Evolutionary conservation across 2,329 filamentous ascomycete species (phyloP).

Genomic region (Nemania serpens): DNA sequence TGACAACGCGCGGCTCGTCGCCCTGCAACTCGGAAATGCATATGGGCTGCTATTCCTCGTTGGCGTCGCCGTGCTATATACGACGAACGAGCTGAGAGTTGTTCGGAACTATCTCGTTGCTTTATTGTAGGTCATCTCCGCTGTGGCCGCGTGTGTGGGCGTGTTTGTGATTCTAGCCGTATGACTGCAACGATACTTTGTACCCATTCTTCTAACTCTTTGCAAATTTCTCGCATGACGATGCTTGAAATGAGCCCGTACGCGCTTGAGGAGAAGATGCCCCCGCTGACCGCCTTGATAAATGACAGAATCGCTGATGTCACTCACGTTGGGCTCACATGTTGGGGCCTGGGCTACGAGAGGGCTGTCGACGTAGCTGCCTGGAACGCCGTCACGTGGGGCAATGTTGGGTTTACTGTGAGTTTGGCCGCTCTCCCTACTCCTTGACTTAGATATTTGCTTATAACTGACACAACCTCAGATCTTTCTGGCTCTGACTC

Average conservation of each 20-base stretch:
- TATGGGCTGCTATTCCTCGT: slow-evolving; percentile 70
- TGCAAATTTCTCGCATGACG: no score
- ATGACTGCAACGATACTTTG: not conserved
- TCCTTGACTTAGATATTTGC: not conserved
- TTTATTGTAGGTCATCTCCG: slow-evolving; percentile 48
- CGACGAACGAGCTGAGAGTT: slow-evolving; percentile 67
- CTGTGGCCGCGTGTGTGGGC: not conserved
- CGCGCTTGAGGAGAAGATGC: no score
- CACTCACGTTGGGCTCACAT: slow-evolving; percentile 68
- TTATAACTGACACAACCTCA: slow-evolving; percentile 13
- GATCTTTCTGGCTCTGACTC: slow-evolving; percentile 41
- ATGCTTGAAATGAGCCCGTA: no score
- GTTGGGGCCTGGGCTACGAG: slow-evolving; percentile 60
- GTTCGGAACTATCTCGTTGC: slow-evolving; percentile 70
- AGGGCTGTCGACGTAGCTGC: slow-evolving; percentile 55
- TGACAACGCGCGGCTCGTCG: slow-evolving; percentile 59
- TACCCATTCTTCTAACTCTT: no score
- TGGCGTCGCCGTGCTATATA: slow-evolving; percentile 66
- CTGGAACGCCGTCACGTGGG: slow-evolving; percentile 76
- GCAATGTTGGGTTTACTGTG: slow-evolving; percentile 70
- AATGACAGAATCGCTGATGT: slow-evolving; percentile 60
- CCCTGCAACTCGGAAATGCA: slow-evolving; percentile 70
- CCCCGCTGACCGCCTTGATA: not conserved
- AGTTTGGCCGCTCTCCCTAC: slow-evolving; percentile 34
- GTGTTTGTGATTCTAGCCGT: not conserved